Evolutionary conservation across 108 stramenopile species (phyloP).

Genomic region (Hondaea fermentalgiana): DNA sequence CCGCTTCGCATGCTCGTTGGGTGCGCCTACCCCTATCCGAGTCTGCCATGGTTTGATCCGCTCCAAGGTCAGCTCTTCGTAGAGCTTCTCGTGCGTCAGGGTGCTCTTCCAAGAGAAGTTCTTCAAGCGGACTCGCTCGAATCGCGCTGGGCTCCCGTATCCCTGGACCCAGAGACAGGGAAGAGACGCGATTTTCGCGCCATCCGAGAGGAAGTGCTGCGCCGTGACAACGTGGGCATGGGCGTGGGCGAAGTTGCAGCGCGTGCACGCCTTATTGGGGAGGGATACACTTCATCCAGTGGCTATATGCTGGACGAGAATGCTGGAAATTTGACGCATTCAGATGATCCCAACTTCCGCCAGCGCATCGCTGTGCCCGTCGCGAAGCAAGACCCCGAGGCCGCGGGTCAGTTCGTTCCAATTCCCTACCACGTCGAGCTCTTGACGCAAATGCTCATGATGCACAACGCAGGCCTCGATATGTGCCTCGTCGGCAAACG

Average conservation of each 20-base stretch:
- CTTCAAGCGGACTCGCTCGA: background rate
- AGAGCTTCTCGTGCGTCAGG: background rate
- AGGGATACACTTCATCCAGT: background rate
- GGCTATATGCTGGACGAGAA: background rate
- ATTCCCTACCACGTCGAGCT: background rate
- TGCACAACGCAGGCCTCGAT: conserved; percentile 35
- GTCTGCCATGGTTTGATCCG: background rate
- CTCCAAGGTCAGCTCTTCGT: background rate
- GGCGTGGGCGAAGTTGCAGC: background rate
- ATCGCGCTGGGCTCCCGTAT: background rate
- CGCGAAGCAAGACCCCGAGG: background rate
- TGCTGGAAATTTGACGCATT: background rate
- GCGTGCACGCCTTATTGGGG: background rate
- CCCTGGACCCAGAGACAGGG: background rate
- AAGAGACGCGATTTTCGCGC: background rate
- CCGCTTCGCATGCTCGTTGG: background rate
- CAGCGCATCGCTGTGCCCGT: background rate
- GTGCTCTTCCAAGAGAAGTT: background rate
- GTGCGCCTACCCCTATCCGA: background rate
- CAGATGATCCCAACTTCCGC: background rate
- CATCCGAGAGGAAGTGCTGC: background rate
- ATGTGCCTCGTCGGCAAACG: conserved; percentile 58
- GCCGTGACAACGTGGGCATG: conserved; percentile 3
- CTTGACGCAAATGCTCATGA: conserved; percentile 19
- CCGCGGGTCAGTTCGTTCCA: background rate